A percentile compares a stretch with the other conserved stretches of the same genome.
Evolutionary conservation across 23 red algal species (phyloP).

Genomic region (Gracilaria gracilis): DNA sequence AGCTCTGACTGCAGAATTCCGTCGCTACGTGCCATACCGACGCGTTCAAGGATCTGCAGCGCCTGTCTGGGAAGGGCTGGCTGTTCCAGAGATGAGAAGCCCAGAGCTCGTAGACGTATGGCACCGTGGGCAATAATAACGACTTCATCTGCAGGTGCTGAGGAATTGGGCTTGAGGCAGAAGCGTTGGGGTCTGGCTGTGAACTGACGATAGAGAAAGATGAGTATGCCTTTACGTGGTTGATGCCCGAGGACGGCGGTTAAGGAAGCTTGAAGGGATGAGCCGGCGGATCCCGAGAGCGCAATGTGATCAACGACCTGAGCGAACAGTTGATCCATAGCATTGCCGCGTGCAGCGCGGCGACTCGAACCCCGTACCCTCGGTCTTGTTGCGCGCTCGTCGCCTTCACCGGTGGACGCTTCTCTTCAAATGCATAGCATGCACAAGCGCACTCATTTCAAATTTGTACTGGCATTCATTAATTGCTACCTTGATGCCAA

Average conservation of each 20-base stretch:
- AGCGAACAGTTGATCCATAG: slow-evolving; percentile 58
- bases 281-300: slow-evolving; percentile 20
- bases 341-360: not conserved
- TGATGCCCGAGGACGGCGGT: slow-evolving; percentile 1
- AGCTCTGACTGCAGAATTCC: slow-evolving; percentile 58
- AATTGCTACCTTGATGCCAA: no score
- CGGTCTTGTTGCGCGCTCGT: not conserved
- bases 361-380: slow-evolving; percentile 3
- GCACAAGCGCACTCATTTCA: no score
- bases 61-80: slow-evolving; percentile 20
- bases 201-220: slow-evolving; percentile 34
- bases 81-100: slow-evolving; percentile 48
- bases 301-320: slow-evolving; percentile 53
- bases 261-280: not conserved
- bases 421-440: no score
- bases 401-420: not conserved
- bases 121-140: slow-evolving; percentile 24
- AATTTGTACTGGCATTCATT: no score
- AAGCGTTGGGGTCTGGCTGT: not conserved
- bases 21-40: slow-evolving; percentile 35
- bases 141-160: slow-evolving; percentile 19
- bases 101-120: slow-evolving; percentile 54
- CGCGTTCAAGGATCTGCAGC: slow-evolving; percentile 22
- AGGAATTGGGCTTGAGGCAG: slow-evolving; percentile 35
- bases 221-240: slow-evolving; percentile 5